Base-by-base conservation (phyloP, 768 basidiomycete genomes). In the Podaxis sp. region DNA sequence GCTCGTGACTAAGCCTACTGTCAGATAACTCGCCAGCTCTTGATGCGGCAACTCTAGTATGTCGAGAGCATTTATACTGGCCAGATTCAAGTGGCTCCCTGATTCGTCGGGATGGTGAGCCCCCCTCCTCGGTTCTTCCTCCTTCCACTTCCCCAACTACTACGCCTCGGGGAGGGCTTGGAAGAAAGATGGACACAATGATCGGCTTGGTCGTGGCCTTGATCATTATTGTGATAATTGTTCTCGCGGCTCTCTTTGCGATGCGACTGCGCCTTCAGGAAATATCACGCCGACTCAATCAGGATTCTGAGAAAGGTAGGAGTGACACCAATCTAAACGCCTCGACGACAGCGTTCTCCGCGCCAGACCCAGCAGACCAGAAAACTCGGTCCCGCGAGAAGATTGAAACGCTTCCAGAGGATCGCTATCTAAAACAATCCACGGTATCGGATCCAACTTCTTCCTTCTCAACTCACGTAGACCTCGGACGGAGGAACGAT, bases 171-270 rank as follows among this genome's bases (percentile, higher is more conserved):
- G 3, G 9, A 28, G 12, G 8, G 17, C 19, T 59, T 7, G 11
- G 46, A 4, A n/a, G 33, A 17, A 36, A 52, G 39, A 53, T 53
- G 59, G 26, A 61, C 13, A 13, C 36, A 2, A 12, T 61, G 39
- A 61, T 61, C 46, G 52, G 39, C 24, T 28, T 61, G 4, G 13
- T 61, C 4, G 28, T 52, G 17, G 52, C 52, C 12, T 19, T 61
- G 28, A 22, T 61, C 28, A 15, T 26, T 9, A 53, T 61, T 2
- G 24, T 53, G 13, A 11, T 61, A 17, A 11, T 53, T 7, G 44
- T 54, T 42, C 53, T 13, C 9, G 53, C 28, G 26, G 42, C 38
- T 51, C 28, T 19, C 28, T n/a, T 24, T 19, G 15, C 39, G 44
- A 61, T 60, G 11, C 39, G 33, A 38, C 38, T 42, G 26, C 59